These are phyloP conservation scores for Penicillium oxalicum DNA, from an alignment of 2,329 filamentous ascomycete species.

Conservation along the genomic window DNA sequence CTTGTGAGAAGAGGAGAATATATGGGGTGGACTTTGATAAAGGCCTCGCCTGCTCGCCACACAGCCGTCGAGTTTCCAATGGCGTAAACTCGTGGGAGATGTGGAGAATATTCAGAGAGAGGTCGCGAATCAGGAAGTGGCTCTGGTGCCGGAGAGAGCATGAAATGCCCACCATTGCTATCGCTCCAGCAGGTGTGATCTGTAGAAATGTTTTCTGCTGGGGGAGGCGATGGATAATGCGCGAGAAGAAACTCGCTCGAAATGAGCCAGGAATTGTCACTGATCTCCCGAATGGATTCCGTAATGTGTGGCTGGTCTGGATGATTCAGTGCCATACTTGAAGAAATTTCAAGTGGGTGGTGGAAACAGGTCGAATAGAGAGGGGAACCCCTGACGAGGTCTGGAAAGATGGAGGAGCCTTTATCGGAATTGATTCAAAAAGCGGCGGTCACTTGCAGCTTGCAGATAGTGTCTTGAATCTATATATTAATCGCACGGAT, in stretches of 20 bases:
- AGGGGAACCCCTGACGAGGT: too few species aligned
- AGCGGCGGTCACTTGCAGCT: too few species aligned
- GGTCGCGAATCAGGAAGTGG: constrained; percentile 6
- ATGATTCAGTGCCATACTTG: constrained; percentile 1
- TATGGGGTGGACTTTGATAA: constrained; percentile 10
- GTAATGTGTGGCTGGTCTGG: constrained; percentile 8
- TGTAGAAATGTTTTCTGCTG: constrained; percentile 4
- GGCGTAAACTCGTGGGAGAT: constrained; percentile 5
- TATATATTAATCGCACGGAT: too few species aligned
- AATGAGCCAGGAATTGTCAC: constrained; percentile 10
- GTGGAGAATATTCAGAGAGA: constrained; percentile 1
- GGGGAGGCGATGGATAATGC: constrained; percentile 4
- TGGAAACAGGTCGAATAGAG: too few species aligned
- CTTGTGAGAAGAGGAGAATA: constrained; percentile 10
- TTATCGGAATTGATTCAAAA: too few species aligned
- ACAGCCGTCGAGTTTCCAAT: constrained; percentile 10
- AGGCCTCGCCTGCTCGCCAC: constrained; percentile 9
- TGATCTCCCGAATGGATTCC: constrained; percentile 9
- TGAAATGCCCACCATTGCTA: constrained; percentile 9
- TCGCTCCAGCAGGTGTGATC: constrained; percentile 7
- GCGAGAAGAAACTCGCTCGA: constrained; percentile 8
- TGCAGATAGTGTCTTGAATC: too few species aligned
- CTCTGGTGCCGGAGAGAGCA: constrained; percentile 5
- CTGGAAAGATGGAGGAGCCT: too few species aligned
- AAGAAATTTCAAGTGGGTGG: too few species aligned